phyloP scores from a whole-genome alignment of 2,329 filamentous ascomycete species.

The Fusarium newnesense region DNA sequence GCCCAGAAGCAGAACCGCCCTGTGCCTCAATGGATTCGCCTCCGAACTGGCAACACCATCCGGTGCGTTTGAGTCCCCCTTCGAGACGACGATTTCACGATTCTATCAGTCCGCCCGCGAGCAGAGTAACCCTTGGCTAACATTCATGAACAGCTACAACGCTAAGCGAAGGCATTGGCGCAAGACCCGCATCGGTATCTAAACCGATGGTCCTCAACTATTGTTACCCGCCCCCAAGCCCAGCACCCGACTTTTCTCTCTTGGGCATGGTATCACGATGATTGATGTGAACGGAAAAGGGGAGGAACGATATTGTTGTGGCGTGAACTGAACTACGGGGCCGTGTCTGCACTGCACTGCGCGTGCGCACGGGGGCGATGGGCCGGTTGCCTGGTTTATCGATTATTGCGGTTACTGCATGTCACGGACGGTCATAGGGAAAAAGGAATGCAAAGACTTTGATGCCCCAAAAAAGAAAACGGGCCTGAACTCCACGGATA shows the following conservation, averaged over 20 bases:
- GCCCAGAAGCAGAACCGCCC: conserved; percentile 99
- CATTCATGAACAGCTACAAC: conserved; percentile 81
- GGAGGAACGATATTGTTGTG: conserved; percentile 33
- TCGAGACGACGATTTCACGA: conserved; percentile 17
- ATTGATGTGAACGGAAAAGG: conserved; percentile 41
- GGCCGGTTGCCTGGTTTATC: conserved; percentile 51
- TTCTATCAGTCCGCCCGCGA: neutral
- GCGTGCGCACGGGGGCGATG: conserved; percentile 37
- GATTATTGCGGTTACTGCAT: conserved; percentile 56
- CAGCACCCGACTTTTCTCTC: conserved; percentile 37
- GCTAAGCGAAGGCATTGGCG: conserved; percentile 99
- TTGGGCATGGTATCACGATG: conserved; percentile 45
- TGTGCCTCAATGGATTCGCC: conserved; percentile 99
- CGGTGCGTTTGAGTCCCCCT: conserved; percentile 73
- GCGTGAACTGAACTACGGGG: conserved; percentile 37
- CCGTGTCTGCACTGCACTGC: conserved; percentile 31
- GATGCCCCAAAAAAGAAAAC: conserved; percentile 45
- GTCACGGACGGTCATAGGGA: conserved; percentile 60
- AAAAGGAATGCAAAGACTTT: conserved; percentile 56
- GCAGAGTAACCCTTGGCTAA: conserved; percentile 20
- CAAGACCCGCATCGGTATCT: conserved; percentile 99
- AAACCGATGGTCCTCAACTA: conserved; percentile 59
- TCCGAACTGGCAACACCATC: conserved; percentile 99
- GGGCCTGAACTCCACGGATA: conserved; percentile 36
- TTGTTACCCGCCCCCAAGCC: conserved; percentile 44